Base-by-base conservation (phyloP, 495 filamentous ascomycete species). In the Penicillium cinerascens region DNA sequence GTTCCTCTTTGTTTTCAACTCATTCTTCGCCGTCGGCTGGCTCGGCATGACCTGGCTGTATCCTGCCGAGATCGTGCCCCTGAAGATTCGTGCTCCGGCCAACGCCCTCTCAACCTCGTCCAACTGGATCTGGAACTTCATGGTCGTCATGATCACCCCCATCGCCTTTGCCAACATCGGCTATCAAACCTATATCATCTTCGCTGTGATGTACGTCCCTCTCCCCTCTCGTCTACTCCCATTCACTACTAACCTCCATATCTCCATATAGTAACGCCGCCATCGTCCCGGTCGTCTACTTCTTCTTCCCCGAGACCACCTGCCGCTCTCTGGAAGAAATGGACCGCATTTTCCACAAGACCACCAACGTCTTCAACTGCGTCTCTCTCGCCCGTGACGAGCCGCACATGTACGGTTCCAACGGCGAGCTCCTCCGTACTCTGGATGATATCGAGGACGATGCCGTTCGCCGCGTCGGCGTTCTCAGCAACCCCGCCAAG, bases 21-120 rank as follows among this genome's bases (percentile, higher is more conserved):
- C 84, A 1, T 89, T 89, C 73, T 91, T 89, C 58, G 86, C 85
- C 4, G 71, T 88, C 50, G 87, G 86, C 15, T 89, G 86, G 87
- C 75, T 89, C 18, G 86, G 85, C 25, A 89, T 89, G 84, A 85
- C 77, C 20, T 88, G 84, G 84, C 79, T 80, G 3, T 86, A 86
- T 62, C 82, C 83, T 0, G 78, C 81, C 10, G 85, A 88, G 57
- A 83, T 88, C 51, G 87, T 82, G 60, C 85, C 85, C 0, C 67
- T 78, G 50, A 83, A 82, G 61, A 77, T 87, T 44, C 81, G 85
- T 49, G 84, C 84, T 26, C 85, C 84, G 52, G 85, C 82, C 37
- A 83, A 86, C 15, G 80, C 81, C 0, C 65, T 88, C 23, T 71
- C 84, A 0, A 87, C 85, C 0, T 82, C 84, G 0, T 77, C 78